A percentile compares a stretch with the other conserved stretches of the same genome.
Conservation (phyloP, 148 eudicot species). For the Salicornia ramosissima region DNA sequence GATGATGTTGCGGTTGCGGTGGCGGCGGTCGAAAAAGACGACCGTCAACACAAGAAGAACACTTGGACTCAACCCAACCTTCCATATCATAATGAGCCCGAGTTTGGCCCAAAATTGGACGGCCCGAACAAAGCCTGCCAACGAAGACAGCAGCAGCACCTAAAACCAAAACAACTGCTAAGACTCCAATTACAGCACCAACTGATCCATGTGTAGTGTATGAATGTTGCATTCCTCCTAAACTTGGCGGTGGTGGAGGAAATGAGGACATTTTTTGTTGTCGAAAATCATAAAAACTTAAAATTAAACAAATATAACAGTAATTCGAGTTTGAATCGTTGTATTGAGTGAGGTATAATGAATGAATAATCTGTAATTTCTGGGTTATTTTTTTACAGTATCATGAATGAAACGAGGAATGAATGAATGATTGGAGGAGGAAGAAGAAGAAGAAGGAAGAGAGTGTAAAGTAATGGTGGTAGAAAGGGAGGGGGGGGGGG, state of each 20-base stretch:
- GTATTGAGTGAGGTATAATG: background rate
- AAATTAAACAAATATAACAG: too few species aligned
- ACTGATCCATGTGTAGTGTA: constrained; percentile 36
- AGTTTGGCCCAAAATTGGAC: constrained; percentile 30
- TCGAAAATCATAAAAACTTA: too few species aligned
- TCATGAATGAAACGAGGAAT: constrained; percentile 1
- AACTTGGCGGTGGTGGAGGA: background rate
- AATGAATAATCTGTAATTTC: too few species aligned
- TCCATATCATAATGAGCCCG: constrained; percentile 38
- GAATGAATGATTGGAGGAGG: background rate
- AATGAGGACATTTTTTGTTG: constrained; percentile 17
- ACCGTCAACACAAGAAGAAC: constrained; percentile 35
- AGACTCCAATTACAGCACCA: constrained; percentile 51
- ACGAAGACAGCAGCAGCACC: constrained; percentile 28
- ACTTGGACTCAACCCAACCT: constrained; percentile 30
- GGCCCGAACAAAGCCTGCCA: constrained; percentile 46
- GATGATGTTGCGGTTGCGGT: background rate
- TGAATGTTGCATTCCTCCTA: background rate
- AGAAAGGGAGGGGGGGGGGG: background rate
- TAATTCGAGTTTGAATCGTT: background rate
- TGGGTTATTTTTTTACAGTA: background rate
- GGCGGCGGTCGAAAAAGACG: background rate
- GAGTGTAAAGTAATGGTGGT: background rate
- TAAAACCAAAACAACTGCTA: constrained; percentile 35
- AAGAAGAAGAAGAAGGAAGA: background rate